phyloP scores from a whole-genome alignment of 441 rosid species.

The Isatis lusitanica region DNA sequence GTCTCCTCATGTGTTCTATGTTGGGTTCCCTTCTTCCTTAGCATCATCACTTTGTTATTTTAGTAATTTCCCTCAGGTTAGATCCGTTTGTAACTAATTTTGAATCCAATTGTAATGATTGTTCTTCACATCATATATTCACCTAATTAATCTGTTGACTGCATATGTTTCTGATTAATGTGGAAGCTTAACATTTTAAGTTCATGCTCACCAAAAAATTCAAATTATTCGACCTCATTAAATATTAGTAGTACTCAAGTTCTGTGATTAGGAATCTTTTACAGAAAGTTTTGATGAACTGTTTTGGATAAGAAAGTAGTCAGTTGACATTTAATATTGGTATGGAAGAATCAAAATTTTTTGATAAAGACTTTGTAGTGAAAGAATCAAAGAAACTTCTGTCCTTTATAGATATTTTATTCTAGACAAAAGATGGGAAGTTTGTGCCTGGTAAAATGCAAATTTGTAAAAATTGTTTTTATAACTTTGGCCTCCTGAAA shows the following conservation, averaged over 20 bases:
- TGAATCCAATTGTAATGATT: not conserved
- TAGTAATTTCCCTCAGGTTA: too few species aligned
- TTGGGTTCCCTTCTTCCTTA: conserved; percentile 65
- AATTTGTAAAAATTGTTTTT: not conserved
- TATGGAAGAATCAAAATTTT: not conserved
- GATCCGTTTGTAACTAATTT: too few species aligned
- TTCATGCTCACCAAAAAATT: not conserved
- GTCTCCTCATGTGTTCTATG: conserved; percentile 72
- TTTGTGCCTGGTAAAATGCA: conserved; percentile 17
- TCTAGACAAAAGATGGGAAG: conserved; percentile 5
- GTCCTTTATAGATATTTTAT: conserved; percentile 14
- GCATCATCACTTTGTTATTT: conserved; percentile 18
- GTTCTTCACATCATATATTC: not conserved
- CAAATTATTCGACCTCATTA: not conserved
- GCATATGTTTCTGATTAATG: too few species aligned
- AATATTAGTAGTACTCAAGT: not conserved
- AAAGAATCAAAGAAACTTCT: conserved; percentile 29
- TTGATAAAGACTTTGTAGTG: conserved; percentile 8
- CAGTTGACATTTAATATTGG: conserved; percentile 8
- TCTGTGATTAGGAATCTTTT: not conserved
- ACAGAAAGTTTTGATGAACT: conserved; percentile 2
- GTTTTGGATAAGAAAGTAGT: conserved; percentile 8
- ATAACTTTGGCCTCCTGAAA: conserved; percentile 30
- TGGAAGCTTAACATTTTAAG: not conserved
- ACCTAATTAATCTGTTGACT: too few species aligned